Conservation (phyloP, 164 flowering plant genomes). For the Chimonanthus salicifolius region DNA sequence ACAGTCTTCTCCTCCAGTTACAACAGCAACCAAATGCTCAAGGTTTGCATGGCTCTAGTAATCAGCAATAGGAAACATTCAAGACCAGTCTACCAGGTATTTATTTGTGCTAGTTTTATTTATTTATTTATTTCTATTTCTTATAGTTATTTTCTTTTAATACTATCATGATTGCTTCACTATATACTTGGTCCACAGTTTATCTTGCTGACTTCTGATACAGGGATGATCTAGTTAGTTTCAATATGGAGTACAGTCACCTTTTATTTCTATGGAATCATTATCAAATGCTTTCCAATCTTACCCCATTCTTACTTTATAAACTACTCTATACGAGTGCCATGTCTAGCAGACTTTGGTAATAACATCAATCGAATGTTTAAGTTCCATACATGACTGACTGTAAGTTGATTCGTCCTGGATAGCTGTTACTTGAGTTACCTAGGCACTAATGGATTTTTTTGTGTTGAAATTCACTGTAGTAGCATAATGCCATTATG, state of each 20-base stretch:
- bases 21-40: constrained; percentile 58
- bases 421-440: not conserved
- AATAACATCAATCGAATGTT: not conserved
- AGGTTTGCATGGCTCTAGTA: constrained; percentile 42
- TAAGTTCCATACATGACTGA: not conserved
- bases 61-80: constrained; percentile 27
- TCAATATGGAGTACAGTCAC: not conserved
- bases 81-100: constrained; percentile 27
- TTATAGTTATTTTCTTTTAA: not conserved
- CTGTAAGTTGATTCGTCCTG: not conserved
- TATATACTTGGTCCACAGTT: no score
- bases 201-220: not conserved
- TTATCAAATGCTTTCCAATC: not conserved
- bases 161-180: not conserved
- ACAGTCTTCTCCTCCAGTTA: constrained; percentile 74
- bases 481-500: not conserved
- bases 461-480: not conserved
- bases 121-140: not conserved
- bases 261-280: not conserved
- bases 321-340: not conserved
- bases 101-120: not conserved
- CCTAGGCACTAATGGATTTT: not conserved
- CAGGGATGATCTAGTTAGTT: not conserved
- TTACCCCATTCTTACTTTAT: not conserved
- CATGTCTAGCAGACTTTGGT: not conserved